Percentiles rank a stretch among this genome's conserved stretches.
phyloP scores from a whole-genome alignment of 1,139 yeast genomes.

The Pichia inconspicua region DNA sequence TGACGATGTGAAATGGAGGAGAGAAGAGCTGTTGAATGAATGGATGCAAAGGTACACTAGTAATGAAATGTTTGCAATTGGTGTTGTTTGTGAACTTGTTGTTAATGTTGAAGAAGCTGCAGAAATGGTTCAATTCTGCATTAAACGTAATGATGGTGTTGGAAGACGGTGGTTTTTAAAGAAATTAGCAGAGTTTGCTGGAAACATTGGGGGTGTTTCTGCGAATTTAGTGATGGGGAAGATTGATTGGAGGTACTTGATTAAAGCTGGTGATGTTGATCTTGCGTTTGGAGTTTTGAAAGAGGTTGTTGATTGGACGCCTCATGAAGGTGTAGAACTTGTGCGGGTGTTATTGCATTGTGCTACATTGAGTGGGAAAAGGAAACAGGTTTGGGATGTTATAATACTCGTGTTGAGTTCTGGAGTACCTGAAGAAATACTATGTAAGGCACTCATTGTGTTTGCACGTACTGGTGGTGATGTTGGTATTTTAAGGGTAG shows the following conservation, averaged over 20 bases:
- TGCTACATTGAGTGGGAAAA: neutral
- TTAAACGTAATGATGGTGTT: neutral
- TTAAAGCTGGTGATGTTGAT: neutral
- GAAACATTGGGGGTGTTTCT: neutral
- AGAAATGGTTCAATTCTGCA: neutral
- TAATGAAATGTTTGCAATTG: neutral
- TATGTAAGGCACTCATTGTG: neutral
- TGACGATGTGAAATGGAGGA: neutral
- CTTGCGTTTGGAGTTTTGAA: neutral
- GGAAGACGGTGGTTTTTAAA: neutral
- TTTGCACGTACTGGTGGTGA: neutral
- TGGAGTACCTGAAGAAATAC: neutral
- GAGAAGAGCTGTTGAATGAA: neutral
- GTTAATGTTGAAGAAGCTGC: neutral
- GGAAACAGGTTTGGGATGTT: neutral
- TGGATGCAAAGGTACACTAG: neutral
- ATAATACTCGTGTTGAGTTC: neutral
- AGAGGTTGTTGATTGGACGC: neutral
- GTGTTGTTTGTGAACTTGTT: neutral
- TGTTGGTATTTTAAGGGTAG: neutral
- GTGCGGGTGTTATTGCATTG: neutral
- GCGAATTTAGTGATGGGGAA: neutral
- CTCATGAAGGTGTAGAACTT: neutral
- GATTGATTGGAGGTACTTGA: neutral
- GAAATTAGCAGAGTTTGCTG: neutral